Evolutionary conservation across 208 protist species (phyloP).

Genomic region (Polymyxa betae): DNA sequence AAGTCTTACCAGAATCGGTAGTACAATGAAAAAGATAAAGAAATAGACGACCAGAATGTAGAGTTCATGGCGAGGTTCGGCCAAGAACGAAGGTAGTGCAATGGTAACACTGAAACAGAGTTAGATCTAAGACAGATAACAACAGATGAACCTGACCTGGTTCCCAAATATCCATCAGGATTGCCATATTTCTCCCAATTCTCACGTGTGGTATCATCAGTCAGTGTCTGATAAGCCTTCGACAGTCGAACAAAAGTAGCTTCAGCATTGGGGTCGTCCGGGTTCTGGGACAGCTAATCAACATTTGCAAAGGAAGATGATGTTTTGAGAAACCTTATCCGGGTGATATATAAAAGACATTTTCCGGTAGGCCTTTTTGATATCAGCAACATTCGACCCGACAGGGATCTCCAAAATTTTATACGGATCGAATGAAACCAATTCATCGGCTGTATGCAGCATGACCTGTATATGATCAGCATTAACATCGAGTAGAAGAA

Average conservation of each 20-base stretch:
- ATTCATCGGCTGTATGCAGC: constrained; percentile 12
- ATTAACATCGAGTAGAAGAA: not conserved
- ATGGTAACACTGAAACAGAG: constrained; percentile 50
- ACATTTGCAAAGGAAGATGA: not conserved
- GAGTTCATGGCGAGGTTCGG: constrained; percentile 37
- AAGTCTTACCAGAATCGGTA: constrained; percentile 54
- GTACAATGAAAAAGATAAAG: constrained; percentile 57
- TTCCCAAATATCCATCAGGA: constrained; percentile 58
- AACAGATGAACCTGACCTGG: constrained; percentile 39
- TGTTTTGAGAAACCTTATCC: constrained; percentile 54
- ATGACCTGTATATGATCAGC: not conserved
- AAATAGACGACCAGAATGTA: constrained; percentile 59
- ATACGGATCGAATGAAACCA: constrained; percentile 58
- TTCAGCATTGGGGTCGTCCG: not conserved
- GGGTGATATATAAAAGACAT: constrained; percentile 57
- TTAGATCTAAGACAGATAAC: not conserved
- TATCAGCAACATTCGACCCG: constrained; percentile 36
- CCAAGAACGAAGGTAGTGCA: constrained; percentile 55
- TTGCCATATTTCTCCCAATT: constrained; percentile 63
- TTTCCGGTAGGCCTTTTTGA: constrained; percentile 61
- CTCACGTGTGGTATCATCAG: constrained; percentile 45
- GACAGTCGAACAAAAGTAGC: constrained; percentile 54
- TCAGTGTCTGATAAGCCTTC: constrained; percentile 61
- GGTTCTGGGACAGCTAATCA: not conserved
- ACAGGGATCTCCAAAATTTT: constrained; percentile 42